Evolutionary conservation across 2,329 filamentous ascomycete species (phyloP).

Genomic region (Penicillium corylophilum): DNA sequence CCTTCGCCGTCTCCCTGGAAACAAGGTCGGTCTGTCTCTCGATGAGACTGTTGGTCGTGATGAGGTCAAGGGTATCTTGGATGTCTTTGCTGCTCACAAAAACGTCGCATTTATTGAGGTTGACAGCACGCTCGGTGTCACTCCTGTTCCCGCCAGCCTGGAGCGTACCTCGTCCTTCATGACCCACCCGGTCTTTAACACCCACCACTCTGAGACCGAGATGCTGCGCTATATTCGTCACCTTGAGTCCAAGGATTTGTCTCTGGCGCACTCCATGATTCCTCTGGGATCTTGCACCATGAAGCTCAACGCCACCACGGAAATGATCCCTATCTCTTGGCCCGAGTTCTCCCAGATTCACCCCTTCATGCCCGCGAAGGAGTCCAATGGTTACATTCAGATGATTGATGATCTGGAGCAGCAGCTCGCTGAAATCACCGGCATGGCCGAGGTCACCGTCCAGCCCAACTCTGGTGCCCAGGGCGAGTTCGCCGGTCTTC

Average conservation of each 20-base stretch:
- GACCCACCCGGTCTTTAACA: conserved; percentile 92
- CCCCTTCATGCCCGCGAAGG: conserved; percentile 68
- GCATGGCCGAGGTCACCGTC: conserved; percentile 83
- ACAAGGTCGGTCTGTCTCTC: conserved; percentile 69
- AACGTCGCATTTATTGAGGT: conserved; percentile 33
- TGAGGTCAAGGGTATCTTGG: conserved; percentile 58
- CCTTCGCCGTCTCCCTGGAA: conserved; percentile 61
- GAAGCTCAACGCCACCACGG: conserved; percentile 92
- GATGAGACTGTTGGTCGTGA: conserved; percentile 69
- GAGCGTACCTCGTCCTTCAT: conserved; percentile 73
- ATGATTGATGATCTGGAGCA: conserved; percentile 71
- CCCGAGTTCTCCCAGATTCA: conserved; percentile 76
- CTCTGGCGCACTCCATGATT: conserved; percentile 95
- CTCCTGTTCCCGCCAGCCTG: conserved; percentile 54
- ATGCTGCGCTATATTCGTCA: conserved; percentile 91
- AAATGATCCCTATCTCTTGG: conserved; percentile 85
- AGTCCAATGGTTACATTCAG: conserved; percentile 65
- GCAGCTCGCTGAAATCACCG: conserved; percentile 79
- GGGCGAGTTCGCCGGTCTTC: conserved; percentile 88
- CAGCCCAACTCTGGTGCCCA: conserved; percentile 96
- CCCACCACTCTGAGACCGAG: conserved; percentile 91
- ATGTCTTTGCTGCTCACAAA: conserved; percentile 53
- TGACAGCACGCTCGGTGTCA: conserved; percentile 37
- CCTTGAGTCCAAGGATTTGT: conserved; percentile 90
- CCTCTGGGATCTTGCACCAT: conserved; percentile 95